Conservation (phyloP, 1,284 basidiomycete genomes). For the Marasmius fiardii region DNA sequence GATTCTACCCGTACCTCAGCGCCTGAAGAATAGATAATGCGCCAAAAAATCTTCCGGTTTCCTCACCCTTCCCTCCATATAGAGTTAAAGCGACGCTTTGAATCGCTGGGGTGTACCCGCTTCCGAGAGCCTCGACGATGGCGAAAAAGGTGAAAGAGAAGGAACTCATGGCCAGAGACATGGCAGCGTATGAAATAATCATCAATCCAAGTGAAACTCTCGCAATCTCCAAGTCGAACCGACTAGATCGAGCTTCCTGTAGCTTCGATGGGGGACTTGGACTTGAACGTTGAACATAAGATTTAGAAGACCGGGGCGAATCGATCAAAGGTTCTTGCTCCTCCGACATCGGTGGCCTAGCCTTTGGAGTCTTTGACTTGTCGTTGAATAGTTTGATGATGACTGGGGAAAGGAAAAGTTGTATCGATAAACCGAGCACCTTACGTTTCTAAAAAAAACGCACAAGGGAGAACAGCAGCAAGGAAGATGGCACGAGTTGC, state of each 20-base stretch:
- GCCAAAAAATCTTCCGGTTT: slow-evolving; percentile 68
- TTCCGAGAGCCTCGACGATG: slow-evolving; percentile 48
- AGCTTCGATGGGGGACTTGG: slow-evolving; percentile 13
- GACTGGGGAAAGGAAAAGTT: slow-evolving; percentile 31
- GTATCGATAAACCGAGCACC: not conserved
- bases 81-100: slow-evolving; percentile 67
- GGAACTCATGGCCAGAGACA: slow-evolving; percentile 42
- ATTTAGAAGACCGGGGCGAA: slow-evolving; percentile 10
- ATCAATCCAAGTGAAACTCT: slow-evolving; percentile 59
- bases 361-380: slow-evolving; percentile 30
- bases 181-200: slow-evolving; percentile 45
- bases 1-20: slow-evolving; percentile 43
- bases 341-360: slow-evolving; percentile 7
- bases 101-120: slow-evolving; percentile 60
- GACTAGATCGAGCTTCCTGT: slow-evolving; percentile 34
- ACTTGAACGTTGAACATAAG: slow-evolving; percentile 4
- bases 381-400: slow-evolving; percentile 52
- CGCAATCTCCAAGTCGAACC: slow-evolving; percentile 61
- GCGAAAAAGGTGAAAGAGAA: slow-evolving; percentile 45
- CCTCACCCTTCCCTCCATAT: slow-evolving; percentile 44
- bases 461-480: slow-evolving; percentile 66
- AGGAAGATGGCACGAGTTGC: slow-evolving; percentile 58
- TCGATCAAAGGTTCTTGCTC: slow-evolving; percentile 5
- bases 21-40: slow-evolving; percentile 68
- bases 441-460: no score